These are phyloP conservation scores for Diaporthe vaccinii DNA, from an alignment of 2,329 filamentous ascomycete genomes.

Conservation along the genomic window DNA sequence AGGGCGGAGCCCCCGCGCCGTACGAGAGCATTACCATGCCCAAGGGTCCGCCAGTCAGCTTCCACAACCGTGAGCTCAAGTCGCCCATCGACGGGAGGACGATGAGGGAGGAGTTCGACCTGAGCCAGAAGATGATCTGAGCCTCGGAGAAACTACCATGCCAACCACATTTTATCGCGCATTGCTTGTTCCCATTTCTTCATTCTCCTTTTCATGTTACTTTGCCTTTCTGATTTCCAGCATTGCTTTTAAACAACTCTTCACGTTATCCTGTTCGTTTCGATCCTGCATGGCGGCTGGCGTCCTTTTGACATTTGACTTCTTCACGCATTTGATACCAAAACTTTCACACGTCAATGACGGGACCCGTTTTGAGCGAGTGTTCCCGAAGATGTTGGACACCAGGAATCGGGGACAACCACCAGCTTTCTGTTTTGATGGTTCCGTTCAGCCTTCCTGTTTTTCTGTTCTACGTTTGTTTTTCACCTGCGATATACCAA, in stretches of 20 bases:
- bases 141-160: background rate
- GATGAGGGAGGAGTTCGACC: conserved; percentile 51
- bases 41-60: conserved; percentile 54
- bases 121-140: conserved; percentile 68
- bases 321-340: conserved; percentile 44
- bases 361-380: conserved; percentile 29
- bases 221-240: background rate
- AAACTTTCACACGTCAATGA: conserved; percentile 31
- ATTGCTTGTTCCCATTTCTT: background rate
- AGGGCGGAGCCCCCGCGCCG: conserved; percentile 50
- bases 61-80: conserved; percentile 55
- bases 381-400: conserved; percentile 26
- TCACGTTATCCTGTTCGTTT: conserved; percentile 40
- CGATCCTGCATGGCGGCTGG: conserved; percentile 53
- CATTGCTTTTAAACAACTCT: conserved; percentile 38
- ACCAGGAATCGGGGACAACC: conserved; percentile 32
- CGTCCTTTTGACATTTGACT: conserved; percentile 47
- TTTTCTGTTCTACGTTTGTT: background rate
- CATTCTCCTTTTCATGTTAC: background rate
- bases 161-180: conserved; percentile 13
- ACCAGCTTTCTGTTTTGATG: conserved; percentile 31
- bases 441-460: background rate
- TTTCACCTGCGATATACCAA: conserved; percentile 31
- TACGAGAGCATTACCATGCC: conserved; percentile 53
- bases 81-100: conserved; percentile 45